These are phyloP conservation scores for Plasmodium adleri DNA, from an alignment of 169 alveolate genomes.

Conservation along the genomic window DNA sequence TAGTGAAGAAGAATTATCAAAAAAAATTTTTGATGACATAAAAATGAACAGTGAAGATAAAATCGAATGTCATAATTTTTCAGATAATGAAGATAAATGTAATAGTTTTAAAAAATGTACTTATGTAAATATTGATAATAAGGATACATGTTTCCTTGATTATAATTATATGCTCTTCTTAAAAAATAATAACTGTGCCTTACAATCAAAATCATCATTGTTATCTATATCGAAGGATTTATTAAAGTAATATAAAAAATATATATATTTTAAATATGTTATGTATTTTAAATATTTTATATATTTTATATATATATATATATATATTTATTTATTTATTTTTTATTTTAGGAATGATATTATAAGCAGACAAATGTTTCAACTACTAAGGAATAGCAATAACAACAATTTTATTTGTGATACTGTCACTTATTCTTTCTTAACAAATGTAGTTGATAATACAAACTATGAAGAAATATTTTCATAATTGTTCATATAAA, in stretches of 20 bases:
- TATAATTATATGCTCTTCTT: slow-evolving; percentile 52
- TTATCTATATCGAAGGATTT: slow-evolving; percentile 49
- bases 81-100: slow-evolving; percentile 45
- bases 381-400: slow-evolving; percentile 42
- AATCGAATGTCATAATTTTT: slow-evolving; percentile 32
- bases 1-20: slow-evolving; percentile 60
- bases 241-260: slow-evolving; percentile 9
- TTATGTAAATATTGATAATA: slow-evolving; percentile 42
- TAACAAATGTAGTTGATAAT: slow-evolving; percentile 63
- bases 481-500: neutral
- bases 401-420: slow-evolving; percentile 72
- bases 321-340: neutral
- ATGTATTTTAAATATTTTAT: neutral
- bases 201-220: slow-evolving; percentile 48
- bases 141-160: slow-evolving; percentile 49
- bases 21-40: slow-evolving; percentile 42
- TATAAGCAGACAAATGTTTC: slow-evolving; percentile 57
- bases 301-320: neutral
- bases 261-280: neutral
- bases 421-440: slow-evolving; percentile 57
- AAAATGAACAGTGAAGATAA: slow-evolving; percentile 54
- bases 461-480: slow-evolving; percentile 61
- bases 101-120: slow-evolving; percentile 59
- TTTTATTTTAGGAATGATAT: slow-evolving; percentile 47
- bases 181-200: slow-evolving; percentile 39